These are phyloP conservation scores for Vaccinium vitisidaea DNA, from an alignment of 148 eudicot genomes.

Conservation along the genomic window DNA sequence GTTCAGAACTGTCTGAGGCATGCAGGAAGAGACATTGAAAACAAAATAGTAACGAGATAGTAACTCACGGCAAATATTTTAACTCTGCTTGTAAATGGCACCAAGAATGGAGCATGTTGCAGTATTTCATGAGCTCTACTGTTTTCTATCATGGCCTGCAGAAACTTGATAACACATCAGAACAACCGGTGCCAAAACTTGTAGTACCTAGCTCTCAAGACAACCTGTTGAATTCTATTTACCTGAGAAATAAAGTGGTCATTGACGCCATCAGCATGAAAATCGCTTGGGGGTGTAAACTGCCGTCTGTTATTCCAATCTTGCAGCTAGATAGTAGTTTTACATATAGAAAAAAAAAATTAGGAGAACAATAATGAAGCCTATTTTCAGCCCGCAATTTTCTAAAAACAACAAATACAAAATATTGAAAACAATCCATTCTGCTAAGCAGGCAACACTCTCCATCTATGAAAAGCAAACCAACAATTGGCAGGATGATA, in stretches of 20 bases:
- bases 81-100: conserved; percentile 92
- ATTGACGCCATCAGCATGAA: conserved; percentile 95
- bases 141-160: conserved; percentile 81
- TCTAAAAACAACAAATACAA: background rate
- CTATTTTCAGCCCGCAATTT: background rate
- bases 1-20: background rate
- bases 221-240: conserved; percentile 13
- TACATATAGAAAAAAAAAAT: conserved; percentile 8
- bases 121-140: conserved; percentile 80
- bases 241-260: conserved; percentile 92
- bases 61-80: conserved; percentile 84
- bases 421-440: background rate
- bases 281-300: conserved; percentile 76
- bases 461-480: background rate
- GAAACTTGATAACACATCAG: conserved; percentile 15
- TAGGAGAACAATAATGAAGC: conserved; percentile 7
- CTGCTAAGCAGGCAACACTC: conserved; percentile 6
- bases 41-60: conserved; percentile 5
- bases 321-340: conserved; percentile 59
- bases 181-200: conserved; percentile 11
- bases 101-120: conserved; percentile 87
- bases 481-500: background rate
- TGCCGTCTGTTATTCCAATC: conserved; percentile 98
- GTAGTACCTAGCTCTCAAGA: background rate
- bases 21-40: background rate